Conservation (phyloP, 179 eudicot genomes). For the Silene coronaria region DNA sequence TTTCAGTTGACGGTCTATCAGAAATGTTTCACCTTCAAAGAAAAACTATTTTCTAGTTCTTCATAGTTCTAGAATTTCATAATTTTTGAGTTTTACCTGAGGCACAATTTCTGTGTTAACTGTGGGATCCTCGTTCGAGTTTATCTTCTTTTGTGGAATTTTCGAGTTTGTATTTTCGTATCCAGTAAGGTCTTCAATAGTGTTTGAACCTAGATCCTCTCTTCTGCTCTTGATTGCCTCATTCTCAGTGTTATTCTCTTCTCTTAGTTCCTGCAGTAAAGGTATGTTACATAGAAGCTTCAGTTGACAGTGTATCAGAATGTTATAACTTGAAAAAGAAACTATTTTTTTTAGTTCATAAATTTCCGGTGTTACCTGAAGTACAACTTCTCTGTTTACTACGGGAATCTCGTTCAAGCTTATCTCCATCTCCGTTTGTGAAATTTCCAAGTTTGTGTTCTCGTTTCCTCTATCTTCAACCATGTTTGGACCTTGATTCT, state of each 20-base stretch:
- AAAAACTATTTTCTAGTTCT: no score
- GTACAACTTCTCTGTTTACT: no score
- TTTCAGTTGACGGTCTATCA: neutral
- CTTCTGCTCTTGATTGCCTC: neutral
- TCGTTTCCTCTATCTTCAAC: neutral
- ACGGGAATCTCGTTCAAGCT: no score
- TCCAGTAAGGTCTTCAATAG: neutral
- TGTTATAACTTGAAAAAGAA: neutral
- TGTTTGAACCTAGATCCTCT: neutral
- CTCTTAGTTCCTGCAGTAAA: neutral
- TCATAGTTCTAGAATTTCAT: neutral
- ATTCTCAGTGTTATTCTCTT: neutral
- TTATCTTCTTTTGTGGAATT: neutral
- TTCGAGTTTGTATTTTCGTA: neutral
- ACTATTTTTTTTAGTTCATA: neutral
- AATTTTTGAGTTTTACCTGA: neutral
- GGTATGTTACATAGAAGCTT: neutral
- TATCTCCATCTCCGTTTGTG: no score
- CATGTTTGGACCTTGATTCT: neutral
- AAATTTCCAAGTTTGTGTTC: neutral
- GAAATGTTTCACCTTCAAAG: neutral
- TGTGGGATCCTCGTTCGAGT: neutral
- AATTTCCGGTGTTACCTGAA: no score
- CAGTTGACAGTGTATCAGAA: neutral
- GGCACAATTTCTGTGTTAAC: neutral